Base-by-base conservation (phyloP, 2,329 filamentous ascomycete genomes). In the Aspergillus sp. region DNA sequence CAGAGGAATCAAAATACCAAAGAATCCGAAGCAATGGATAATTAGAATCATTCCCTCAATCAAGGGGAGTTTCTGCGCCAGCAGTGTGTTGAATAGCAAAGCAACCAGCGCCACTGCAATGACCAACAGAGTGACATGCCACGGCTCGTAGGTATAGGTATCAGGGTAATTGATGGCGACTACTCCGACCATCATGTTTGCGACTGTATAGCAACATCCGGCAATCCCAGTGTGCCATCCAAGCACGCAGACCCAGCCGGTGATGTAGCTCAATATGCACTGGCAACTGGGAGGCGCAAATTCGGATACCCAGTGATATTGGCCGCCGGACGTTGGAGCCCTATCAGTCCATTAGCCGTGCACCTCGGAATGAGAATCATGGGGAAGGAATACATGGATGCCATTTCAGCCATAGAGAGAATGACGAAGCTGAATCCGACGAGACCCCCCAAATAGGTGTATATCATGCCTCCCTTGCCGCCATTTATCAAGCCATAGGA, bases 261-360 rank as follows among this genome's bases (percentile, higher is more conserved):
- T 76, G 14, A 79, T 62, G 59, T 84, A 85, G 54, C 78, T 82
- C 1, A 83, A 66, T 33, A 79, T 74, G 51, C 78, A 81, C 57
- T 83, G 79, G 47, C 74, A 71, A 41, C 67, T 65, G 0, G 64
- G 67, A 0, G 79, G 76, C 1, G 79, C 75, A 53, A 82, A 81
- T 47, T 81, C 79, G 1, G 75, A 81, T 1, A 82, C 79, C 80
- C 79, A 83, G 57, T 82, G 79, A 55, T 83, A 83, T 58, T 84
- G 81, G 1, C 82, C 82, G 19, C 81, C 81, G 6, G 76, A 75
- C 0, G 79, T 84, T 0, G 81, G 81, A 2, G 80, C 79, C 72
- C 70, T 75, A 44, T n/a, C 16, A 3, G 3, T 30, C 26, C 17
- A 30, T 49, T 45, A 33, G 30, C 17, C 14, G 40, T 48, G 19